These are phyloP conservation scores for Kazachstania sp. DNA, from an alignment of 1,139 yeast genomes.

Conservation along the genomic window DNA sequence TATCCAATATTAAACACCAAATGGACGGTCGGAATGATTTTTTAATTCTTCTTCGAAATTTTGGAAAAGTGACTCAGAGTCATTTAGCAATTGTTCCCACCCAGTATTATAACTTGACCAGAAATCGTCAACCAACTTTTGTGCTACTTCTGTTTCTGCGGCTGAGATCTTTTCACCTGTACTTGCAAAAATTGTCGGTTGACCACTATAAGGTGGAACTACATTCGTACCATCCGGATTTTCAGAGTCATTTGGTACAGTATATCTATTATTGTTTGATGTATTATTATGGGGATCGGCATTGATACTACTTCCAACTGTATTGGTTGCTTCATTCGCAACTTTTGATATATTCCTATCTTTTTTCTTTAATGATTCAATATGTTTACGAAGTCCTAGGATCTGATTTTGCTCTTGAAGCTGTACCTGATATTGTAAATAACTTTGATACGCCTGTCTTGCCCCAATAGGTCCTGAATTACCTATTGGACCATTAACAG, in stretches of 20 bases:
- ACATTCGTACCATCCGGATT: not conserved
- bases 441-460: not conserved
- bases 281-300: not conserved
- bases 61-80: constrained; percentile 5
- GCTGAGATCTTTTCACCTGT: constrained; percentile 1
- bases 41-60: not conserved
- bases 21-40: not conserved
- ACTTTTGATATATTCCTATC: not conserved
- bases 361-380: not conserved
- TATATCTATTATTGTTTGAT: not conserved
- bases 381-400: not conserved
- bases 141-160: constrained; percentile 9
- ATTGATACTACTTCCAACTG: not conserved
- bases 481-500: not conserved
- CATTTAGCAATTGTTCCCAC: constrained; percentile 15
- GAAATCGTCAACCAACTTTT: constrained; percentile 16
- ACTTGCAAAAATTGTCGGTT: not conserved
- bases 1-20: not conserved
- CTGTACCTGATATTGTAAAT: constrained; percentile 1
- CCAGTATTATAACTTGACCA: constrained; percentile 18
- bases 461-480: not conserved
- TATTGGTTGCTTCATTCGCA: not conserved
- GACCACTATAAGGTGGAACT: not conserved
- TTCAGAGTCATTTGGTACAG: too few relatives aligned
- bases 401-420: constrained; percentile 3